A percentile compares a stretch with the other conserved stretches of the same genome.
phyloP scores from a whole-genome alignment of 345 rosid genomes.

The Moricandia moricandioides region DNA sequence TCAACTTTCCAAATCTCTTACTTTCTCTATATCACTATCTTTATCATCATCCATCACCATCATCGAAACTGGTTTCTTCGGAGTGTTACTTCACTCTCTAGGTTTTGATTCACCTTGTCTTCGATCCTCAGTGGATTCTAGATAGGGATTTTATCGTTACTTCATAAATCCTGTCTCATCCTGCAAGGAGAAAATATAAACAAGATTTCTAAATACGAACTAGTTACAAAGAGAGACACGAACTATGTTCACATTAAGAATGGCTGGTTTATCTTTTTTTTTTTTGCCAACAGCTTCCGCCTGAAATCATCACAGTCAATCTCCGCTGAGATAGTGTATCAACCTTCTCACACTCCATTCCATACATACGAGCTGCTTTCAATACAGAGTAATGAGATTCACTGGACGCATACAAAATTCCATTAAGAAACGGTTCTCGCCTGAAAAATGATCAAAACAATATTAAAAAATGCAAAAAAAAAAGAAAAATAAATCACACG shows the following conservation, averaged over 20 bases:
- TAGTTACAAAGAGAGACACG: background rate
- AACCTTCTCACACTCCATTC: conserved; percentile 62
- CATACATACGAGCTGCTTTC: conserved; percentile 89
- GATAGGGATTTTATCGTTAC: background rate
- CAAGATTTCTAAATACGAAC: background rate
- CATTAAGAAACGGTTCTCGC: conserved; percentile 87
- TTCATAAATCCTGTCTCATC: conserved; percentile 7
- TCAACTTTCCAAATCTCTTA: too few relatives aligned
- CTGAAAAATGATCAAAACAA: conserved; percentile 36
- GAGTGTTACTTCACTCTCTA: too few relatives aligned
- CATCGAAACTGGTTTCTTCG: too few relatives aligned
- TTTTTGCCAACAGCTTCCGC: too few relatives aligned
- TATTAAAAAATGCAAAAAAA: background rate
- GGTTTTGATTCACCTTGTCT: too few relatives aligned
- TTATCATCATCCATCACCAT: too few relatives aligned
- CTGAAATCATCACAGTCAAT: too few relatives aligned
- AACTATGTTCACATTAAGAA: conserved; percentile 86
- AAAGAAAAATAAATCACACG: too few relatives aligned
- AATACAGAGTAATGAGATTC: conserved; percentile 40
- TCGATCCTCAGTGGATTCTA: too few relatives aligned
- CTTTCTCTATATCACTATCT: too few relatives aligned
- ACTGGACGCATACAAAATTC: conserved; percentile 76
- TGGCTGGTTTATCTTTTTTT: too few relatives aligned
- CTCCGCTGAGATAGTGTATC: too few relatives aligned
- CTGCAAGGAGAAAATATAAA: conserved; percentile 31